Percentiles rank a stretch among this genome's conserved stretches.
phyloP scores from a whole-genome alignment of 345 rosid species.

The Corymbia maculata region DNA sequence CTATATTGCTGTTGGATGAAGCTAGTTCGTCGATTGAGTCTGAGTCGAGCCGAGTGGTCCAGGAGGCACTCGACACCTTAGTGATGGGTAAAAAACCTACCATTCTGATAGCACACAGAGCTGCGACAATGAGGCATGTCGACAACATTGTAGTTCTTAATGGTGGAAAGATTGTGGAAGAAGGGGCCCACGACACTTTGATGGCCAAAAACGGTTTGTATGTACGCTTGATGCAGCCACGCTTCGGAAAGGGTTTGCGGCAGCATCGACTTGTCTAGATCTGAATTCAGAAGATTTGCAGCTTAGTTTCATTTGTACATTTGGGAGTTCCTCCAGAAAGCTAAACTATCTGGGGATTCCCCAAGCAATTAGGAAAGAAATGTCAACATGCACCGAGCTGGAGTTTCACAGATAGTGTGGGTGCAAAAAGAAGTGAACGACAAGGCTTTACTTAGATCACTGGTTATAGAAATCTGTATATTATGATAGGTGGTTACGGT shows the following conservation, averaged over 20 bases:
- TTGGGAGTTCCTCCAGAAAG: neutral
- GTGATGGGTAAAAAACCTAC: constrained; percentile 98
- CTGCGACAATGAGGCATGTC: constrained; percentile 95
- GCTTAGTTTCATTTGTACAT: neutral
- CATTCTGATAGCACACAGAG: constrained; percentile 85
- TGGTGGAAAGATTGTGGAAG: constrained; percentile 91
- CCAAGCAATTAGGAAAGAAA: neutral
- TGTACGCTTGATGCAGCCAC: constrained; percentile 89
- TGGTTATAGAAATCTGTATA: neutral
- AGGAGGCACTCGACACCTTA: constrained; percentile 86
- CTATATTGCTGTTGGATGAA: constrained; percentile 82
- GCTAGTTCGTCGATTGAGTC: constrained; percentile 94
- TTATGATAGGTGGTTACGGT: neutral
- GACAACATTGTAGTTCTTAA: constrained; percentile 93
- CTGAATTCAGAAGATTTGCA: neutral
- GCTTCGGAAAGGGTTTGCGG: constrained; percentile 84
- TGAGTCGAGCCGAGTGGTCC: constrained; percentile 92
- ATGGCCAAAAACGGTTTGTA: constrained; percentile 81
- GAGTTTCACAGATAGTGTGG: neutral
- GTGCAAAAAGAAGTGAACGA: neutral
- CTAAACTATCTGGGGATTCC: neutral
- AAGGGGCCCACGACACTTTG: constrained; percentile 79
- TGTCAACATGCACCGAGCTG: neutral
- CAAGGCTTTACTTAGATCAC: neutral
- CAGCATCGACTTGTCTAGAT: constrained; percentile 59